Percentiles rank a stretch among this genome's conserved stretches.
Evolutionary conservation across 352 stramenopile genomes (phyloP).

Genomic region (Pythium folliculosum): DNA sequence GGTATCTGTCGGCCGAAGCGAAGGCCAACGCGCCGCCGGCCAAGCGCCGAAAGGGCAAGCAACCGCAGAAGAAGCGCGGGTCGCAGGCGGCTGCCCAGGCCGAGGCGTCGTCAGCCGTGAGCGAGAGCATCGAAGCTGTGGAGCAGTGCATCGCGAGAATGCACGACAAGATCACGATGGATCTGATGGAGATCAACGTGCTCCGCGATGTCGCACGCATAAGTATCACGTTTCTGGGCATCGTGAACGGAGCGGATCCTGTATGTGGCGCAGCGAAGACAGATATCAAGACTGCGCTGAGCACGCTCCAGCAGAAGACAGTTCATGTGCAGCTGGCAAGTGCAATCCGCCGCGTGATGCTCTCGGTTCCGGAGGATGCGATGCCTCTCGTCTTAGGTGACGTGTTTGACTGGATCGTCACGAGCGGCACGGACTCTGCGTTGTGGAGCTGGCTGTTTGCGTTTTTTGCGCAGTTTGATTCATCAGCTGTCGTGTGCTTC

Average conservation of each 20-base stretch:
- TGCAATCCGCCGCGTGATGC: conserved; percentile 43
- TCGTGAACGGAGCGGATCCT: conserved; percentile 45
- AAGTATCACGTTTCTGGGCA: conserved; percentile 39
- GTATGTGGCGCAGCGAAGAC: conserved; percentile 1
- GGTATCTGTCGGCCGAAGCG: conserved; percentile 31
- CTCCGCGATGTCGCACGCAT: conserved; percentile 51
- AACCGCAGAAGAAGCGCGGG: conserved; percentile 57
- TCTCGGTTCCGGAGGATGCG: conserved; percentile 31
- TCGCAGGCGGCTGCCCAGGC: conserved; percentile 15
- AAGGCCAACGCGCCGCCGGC: conserved; percentile 32
- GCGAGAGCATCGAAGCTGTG: conserved; percentile 40
- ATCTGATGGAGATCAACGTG: conserved; percentile 32
- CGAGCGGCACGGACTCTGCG: conserved; percentile 2
- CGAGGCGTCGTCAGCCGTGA: conserved; percentile 16
- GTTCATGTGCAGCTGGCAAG: conserved; percentile 48
- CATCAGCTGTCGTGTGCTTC: conserved; percentile 48
- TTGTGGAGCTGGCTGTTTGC: conserved; percentile 44
- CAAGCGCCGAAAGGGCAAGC: conserved; percentile 45
- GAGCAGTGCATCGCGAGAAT: conserved; percentile 40
- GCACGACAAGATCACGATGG: conserved; percentile 38
- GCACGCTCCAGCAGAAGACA: conserved; percentile 40
- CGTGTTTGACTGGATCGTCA: conserved; percentile 50
- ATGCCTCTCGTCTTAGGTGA: conserved; percentile 32
- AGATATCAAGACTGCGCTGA: conserved; percentile 42
- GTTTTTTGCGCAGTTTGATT: conserved; percentile 47